Conservation (phyloP, 1,284 basidiomycete genomes). For the Tilletia setariae region DNA sequence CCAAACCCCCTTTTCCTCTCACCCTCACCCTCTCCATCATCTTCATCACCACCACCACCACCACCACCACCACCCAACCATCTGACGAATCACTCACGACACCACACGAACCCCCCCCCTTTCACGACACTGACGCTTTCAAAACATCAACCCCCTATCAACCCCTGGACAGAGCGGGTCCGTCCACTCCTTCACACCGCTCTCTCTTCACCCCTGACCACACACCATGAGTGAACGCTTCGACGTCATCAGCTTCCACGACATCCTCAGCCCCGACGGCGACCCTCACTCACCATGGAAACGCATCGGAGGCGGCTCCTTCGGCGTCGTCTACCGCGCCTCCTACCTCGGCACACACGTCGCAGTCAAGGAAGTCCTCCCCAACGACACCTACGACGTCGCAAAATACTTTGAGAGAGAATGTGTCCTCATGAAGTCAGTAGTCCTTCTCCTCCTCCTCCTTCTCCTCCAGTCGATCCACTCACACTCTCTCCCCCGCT, state of each 20-base stretch:
- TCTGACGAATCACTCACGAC: neutral
- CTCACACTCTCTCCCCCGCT: conserved; percentile 22
- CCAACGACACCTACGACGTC: conserved; percentile 81
- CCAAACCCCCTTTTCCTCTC: neutral
- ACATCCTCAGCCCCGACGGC: conserved; percentile 43
- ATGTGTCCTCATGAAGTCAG: conserved; percentile 84
- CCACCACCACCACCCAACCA: neutral
- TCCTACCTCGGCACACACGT: conserved; percentile 90
- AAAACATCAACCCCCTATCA: too few species aligned
- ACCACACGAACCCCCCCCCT: neutral
- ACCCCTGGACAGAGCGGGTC: too few species aligned
- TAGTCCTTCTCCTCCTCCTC: too few species aligned
- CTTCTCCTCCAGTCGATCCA: conserved; percentile 7
- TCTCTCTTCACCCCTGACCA: too few species aligned
- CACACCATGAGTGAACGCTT: conserved; percentile 39
- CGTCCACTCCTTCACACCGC: too few species aligned
- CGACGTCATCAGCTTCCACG: conserved; percentile 48
- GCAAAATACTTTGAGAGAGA: conserved; percentile 97
- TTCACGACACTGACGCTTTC: neutral
- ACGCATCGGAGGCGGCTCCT: conserved; percentile 44
- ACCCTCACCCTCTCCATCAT: neutral
- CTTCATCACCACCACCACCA: neutral
- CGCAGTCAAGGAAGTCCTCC: conserved; percentile 90
- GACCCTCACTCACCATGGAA: conserved; percentile 20
- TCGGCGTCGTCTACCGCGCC: conserved; percentile 60